Evolutionary conservation across 805 yeast species (phyloP).

Genomic region (Kodamaea sagamina): DNA sequence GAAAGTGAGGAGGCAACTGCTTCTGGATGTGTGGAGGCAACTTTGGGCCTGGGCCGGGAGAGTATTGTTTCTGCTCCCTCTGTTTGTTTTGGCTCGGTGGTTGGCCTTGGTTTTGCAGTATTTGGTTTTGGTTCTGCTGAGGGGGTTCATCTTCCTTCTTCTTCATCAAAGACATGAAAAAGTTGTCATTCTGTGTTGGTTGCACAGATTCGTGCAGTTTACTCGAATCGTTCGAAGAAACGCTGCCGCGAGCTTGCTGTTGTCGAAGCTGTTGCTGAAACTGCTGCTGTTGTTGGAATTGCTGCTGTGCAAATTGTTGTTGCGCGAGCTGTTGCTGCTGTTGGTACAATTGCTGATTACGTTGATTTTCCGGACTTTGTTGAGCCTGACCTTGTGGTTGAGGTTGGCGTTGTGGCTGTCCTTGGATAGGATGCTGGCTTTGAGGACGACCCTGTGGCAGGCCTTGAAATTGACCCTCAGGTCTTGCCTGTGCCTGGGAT

Average conservation of each 20-base stretch:
- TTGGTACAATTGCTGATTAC: slow-evolving; percentile 13
- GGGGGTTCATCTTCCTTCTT: slow-evolving; percentile 26
- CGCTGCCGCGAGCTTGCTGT: slow-evolving; percentile 8
- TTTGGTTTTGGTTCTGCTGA: slow-evolving; percentile 9
- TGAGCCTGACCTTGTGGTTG: slow-evolving; percentile 12
- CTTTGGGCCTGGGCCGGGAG: slow-evolving; percentile 2
- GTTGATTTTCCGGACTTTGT: slow-evolving; percentile 2
- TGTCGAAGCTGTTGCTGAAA: slow-evolving; percentile 21
- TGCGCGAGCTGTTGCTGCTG: slow-evolving; percentile 20
- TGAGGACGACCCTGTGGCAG: slow-evolving; percentile 9
- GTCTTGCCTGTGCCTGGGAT: not conserved
- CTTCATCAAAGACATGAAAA: slow-evolving; percentile 48
- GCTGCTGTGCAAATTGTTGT: slow-evolving; percentile 19
- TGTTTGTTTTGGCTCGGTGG: not conserved
- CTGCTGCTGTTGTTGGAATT: slow-evolving; percentile 18
- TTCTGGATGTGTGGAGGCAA: slow-evolving; percentile 10
- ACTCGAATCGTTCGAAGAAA: slow-evolving; percentile 1
- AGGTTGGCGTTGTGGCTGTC: too few species aligned
- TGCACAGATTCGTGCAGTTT: not conserved
- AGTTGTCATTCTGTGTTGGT: slow-evolving; percentile 19
- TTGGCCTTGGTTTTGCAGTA: slow-evolving; percentile 11
- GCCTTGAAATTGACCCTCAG: slow-evolving; percentile 1
- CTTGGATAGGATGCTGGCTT: too few species aligned
- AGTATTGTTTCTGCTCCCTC: not conserved
- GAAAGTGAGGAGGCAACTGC: slow-evolving; percentile 8